A percentile compares a stretch with the other conserved stretches of the same genome.
Evolutionary conservation across 176 grass and related monocot species (phyloP).

Genomic region (Panicum miliaceum): DNA sequence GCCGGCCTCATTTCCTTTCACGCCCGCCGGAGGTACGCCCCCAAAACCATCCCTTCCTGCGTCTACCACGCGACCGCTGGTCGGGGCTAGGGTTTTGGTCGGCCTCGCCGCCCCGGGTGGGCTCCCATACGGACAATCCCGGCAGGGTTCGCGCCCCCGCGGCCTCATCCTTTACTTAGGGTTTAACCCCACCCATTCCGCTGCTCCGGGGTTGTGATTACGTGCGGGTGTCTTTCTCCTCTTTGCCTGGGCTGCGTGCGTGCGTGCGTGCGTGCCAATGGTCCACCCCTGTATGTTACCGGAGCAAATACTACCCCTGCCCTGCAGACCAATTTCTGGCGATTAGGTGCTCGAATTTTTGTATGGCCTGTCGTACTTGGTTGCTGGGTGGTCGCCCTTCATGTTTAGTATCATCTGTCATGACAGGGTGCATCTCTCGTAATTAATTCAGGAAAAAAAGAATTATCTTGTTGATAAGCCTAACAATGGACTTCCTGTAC

Average conservation of each 20-base stretch:
- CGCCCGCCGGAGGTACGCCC: slow-evolving; percentile 32
- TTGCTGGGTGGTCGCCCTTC: neutral
- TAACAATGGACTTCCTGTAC: neutral
- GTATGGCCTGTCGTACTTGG: neutral
- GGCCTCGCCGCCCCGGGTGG: neutral
- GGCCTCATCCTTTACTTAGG: neutral
- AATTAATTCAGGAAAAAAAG: neutral
- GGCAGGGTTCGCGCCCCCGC: neutral
- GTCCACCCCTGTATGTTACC: neutral
- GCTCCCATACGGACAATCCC: neutral
- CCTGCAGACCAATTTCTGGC: neutral
- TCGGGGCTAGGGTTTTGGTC: slow-evolving; percentile 42
- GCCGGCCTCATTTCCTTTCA: neutral
- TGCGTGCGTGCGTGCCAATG: neutral
- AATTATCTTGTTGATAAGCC: neutral
- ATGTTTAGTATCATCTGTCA: neutral
- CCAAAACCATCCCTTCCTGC: neutral
- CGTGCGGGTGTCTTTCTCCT: neutral
- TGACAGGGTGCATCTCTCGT: neutral
- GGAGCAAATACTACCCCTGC: too few relatives aligned
- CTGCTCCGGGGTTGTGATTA: neutral
- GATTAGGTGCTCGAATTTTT: neutral
- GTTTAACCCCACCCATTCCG: slow-evolving; percentile 46
- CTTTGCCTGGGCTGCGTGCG: neutral
- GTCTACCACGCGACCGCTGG: neutral